Base-by-base conservation (phyloP, 2,329 filamentous ascomycete species). In the Xylaria digitata region DNA sequence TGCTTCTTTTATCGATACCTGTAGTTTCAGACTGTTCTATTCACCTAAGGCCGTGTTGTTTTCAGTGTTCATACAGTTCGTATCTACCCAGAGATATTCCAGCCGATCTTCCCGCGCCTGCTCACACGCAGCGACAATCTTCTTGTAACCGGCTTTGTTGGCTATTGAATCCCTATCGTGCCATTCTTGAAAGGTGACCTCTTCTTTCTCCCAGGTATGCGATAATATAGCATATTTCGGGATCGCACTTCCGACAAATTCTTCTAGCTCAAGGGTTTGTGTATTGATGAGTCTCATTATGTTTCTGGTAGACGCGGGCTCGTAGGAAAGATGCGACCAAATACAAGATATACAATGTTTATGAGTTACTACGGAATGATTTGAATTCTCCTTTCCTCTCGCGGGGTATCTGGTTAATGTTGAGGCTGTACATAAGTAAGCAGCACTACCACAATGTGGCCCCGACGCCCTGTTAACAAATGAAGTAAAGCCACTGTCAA, bases 71-170 rank as follows among this genome's bases (percentile, higher is more conserved):
- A n/a, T 32, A 61, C 67, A 72, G 45, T 61, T 67, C 11, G 69
- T 70, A 26, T 71, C 71, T 6, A 65, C 61, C 71, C 71, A 71
- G 8, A 63, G 59, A 37, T 70, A 69, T 0, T 34, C 3, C 15
- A 63, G 45, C 5, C 9, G 8, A 30, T 49, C 42, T 17, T 1
- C 3, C 6, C 11, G 40, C 34, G 52, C 61, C 19, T 40, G 45
- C 5, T 26, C 13, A n/a, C 61, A 64, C 17, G 61, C 46, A 19
- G n/a, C 17, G 8, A 26, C 5, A 8, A 63, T 63, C 34, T 63
- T 57, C 26, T 23, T 32, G 34, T 59, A 49, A 9, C 61, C 32
- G 7, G 26, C 8, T 5, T 21, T 50, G 32, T 26, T 40, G 5
- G 4, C 30, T 13, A 3, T 9, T 6, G 3, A 19, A 13, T 40